phyloP scores from a whole-genome alignment of 140 eudicot genomes.

The Flaveria floridana region DNA sequence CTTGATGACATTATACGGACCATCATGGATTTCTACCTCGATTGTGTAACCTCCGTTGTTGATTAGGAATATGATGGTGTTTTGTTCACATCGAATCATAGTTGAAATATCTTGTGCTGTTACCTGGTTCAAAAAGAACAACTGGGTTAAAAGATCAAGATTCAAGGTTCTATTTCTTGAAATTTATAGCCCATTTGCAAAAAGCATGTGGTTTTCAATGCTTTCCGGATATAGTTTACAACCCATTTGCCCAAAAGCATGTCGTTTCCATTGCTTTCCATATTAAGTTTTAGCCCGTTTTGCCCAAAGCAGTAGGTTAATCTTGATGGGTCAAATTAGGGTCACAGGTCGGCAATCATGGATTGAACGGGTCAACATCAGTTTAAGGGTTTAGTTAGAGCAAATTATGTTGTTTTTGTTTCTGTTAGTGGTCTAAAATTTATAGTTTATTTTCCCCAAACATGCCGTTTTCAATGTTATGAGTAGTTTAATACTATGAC shows the following conservation, averaged over 20 bases:
- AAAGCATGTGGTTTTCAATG: not conserved
- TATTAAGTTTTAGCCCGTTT: not conserved
- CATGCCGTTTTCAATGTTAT: no score
- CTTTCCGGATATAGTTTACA: not conserved
- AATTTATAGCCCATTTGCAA: conserved; percentile 5
- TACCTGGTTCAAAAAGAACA: conserved; percentile 41
- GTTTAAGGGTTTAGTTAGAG: no score
- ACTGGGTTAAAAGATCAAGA: conserved; percentile 1
- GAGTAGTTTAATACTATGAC: no score
- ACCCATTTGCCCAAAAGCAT: not conserved
- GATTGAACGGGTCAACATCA: no score
- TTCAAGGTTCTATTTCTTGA: not conserved
- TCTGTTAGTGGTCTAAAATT: no score
- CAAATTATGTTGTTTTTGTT: no score
- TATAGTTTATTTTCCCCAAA: no score
- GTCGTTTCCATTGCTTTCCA: not conserved
- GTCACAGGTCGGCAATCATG: no score
- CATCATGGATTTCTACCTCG: conserved; percentile 95
- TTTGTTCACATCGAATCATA: conserved; percentile 79
- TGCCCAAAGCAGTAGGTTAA: no score
- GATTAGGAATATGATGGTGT: conserved; percentile 68
- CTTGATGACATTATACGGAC: conserved; percentile 87
- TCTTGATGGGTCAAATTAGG: no score
- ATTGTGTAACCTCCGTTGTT: conserved; percentile 93
- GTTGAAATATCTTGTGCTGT: conserved; percentile 89